These are phyloP conservation scores for Backusella australiensis DNA, from an alignment of 192 early-diverging fungal genomes.

Conservation along the genomic window DNA sequence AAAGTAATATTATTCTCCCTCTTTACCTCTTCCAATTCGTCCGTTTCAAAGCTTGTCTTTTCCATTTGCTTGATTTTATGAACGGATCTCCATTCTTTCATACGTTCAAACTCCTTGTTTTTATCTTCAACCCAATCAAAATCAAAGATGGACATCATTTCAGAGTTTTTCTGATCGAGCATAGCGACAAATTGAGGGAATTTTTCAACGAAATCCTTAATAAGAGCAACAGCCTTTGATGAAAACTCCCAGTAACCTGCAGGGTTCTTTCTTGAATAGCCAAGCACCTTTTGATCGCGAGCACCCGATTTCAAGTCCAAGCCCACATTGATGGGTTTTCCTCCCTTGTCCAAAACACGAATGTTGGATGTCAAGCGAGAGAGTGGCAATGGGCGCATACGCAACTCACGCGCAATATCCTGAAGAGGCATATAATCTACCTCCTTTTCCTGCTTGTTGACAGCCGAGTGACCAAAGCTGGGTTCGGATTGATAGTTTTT, in stretches of 20 bases:
- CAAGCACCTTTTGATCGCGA: constrained; percentile 82
- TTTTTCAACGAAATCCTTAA: constrained; percentile 64
- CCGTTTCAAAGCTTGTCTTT: constrained; percentile 57
- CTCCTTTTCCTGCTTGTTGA: constrained; percentile 20
- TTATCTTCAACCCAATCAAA: constrained; percentile 36
- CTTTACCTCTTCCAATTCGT: constrained; percentile 63
- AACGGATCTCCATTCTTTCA: constrained; percentile 66
- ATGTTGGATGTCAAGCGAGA: constrained; percentile 87
- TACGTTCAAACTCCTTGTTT: constrained; percentile 43
- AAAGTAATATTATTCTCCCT: neutral
- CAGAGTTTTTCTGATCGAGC: neutral
- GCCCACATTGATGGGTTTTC: constrained; percentile 72
- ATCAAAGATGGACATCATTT: constrained; percentile 13
- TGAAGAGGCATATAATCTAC: constrained; percentile 50
- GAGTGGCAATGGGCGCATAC: constrained; percentile 63
- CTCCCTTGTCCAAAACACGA: constrained; percentile 56
- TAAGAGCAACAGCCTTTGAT: constrained; percentile 69
- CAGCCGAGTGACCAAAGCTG: constrained; percentile 48
- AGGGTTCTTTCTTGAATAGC: constrained; percentile 75
- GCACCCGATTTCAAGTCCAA: constrained; percentile 91
- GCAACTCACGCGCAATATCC: constrained; percentile 64
- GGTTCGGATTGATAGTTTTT: constrained; percentile 34
- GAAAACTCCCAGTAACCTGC: constrained; percentile 86
- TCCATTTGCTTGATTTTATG: constrained; percentile 64
- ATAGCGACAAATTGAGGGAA: constrained; percentile 51